These are phyloP conservation scores for Oenanthe javanica DNA, from an alignment of 140 eudicot genomes.

Conservation along the genomic window DNA sequence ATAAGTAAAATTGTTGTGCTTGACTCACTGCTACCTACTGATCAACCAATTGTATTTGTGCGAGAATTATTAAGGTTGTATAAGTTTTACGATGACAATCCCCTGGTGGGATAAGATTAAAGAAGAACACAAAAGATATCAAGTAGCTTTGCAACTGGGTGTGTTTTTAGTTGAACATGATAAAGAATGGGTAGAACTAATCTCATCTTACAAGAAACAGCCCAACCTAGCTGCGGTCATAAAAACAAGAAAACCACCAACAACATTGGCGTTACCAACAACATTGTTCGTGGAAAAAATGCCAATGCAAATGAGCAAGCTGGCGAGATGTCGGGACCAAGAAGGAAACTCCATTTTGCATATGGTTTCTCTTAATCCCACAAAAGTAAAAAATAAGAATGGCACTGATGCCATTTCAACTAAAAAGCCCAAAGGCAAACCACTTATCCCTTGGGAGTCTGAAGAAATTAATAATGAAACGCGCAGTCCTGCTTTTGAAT, in stretches of 20 bases:
- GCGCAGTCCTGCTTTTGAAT: conserved; percentile 26
- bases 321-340: conserved; percentile 24
- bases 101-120: too few relatives aligned
- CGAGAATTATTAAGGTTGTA: too few relatives aligned
- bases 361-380: conserved; percentile 28
- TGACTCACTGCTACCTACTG: too few relatives aligned
- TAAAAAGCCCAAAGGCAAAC: neutral
- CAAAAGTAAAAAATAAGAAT: neutral
- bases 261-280: conserved; percentile 3
- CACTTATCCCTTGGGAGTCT: neutral
- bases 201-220: too few relatives aligned
- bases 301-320: neutral
- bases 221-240: neutral
- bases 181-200: too few relatives aligned
- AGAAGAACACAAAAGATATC: too few relatives aligned
- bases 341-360: conserved; percentile 34
- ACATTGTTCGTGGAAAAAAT: too few relatives aligned
- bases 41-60: too few relatives aligned
- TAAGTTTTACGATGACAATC: too few relatives aligned
- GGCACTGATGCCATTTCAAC: neutral
- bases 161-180: too few relatives aligned
- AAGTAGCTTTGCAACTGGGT: too few relatives aligned
- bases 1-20: too few relatives aligned
- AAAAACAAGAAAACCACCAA: neutral
- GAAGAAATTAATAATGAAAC: conserved; percentile 6